Evolutionary conservation across 306 rosid genomes (phyloP), one percentile per base, ranked within the genome.

Genomic region (Quercus gilva): DNA sequence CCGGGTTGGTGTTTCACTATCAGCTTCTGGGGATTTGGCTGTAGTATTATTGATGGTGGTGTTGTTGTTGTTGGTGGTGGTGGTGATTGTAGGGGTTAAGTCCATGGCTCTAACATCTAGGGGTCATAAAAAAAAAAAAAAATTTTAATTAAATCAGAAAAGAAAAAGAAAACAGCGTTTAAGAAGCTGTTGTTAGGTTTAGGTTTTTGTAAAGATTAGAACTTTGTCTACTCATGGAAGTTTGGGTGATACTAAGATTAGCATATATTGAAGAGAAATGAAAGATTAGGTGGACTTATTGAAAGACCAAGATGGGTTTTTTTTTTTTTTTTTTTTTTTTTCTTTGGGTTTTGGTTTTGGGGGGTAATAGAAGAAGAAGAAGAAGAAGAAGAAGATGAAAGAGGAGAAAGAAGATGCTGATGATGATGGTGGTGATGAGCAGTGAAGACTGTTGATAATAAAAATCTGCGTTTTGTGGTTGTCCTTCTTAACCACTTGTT

Each of bases 401-500:
- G 83, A 17, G n/a, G 57, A 28, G 56, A 58, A 71, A 26, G 61
- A 49, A 29, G 67, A 17, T 4, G 68, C 19, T 6, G 64, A 70
- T 18, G 85, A 41, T 5, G 87, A 20, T 26, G 90, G 80, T 75
- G 89, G 79, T 83, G 91, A 37, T 74, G 85, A 83, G 88, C 80
- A 79, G 79, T 84, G 97, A 89, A 49, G 91, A 85, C 91, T 85
- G 96, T 90, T 87, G 93, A 90, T 88, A 87, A 90, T 83, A 86
- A 91, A 86, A 91, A 84, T 86, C 87, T 75, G 71, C 79, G 89
- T 90, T 91, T 85, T 87, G 96, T 85, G 98, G 97, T 64, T 83
- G 92, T 80, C 88, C 92, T 90, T 89, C 94, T 90, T 89, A 92
- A 90, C 97, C 94, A 93, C 90, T 88, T 72, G 89, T 84, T 21